phyloP scores from a whole-genome alignment of 768 basidiomycete genomes.

The Calocybe gangraenosa region DNA sequence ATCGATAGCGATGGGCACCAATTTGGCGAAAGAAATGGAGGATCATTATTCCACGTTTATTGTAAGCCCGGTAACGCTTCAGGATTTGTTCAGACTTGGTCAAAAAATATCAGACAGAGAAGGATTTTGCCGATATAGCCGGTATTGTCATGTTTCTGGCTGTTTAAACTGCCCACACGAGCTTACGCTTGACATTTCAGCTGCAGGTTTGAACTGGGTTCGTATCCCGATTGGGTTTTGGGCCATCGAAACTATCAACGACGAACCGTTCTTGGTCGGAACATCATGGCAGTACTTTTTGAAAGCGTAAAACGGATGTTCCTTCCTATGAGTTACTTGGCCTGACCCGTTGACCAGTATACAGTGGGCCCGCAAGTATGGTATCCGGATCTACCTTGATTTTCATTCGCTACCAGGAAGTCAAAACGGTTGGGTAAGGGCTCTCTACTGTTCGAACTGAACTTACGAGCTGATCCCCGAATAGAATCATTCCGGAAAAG shows the following conservation, averaged over 20 bases:
- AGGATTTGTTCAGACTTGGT: not conserved
- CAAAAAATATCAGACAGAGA: conserved; percentile 51
- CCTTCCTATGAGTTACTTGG: conserved; percentile 12
- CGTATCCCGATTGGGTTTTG: conserved; percentile 81
- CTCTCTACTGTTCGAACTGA: too few species aligned
- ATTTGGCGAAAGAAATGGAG: conserved; percentile 46
- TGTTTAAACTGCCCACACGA: conserved; percentile 35
- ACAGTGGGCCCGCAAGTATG: conserved; percentile 87
- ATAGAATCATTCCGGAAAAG: conserved; percentile 35
- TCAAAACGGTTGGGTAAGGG: conserved; percentile 53
- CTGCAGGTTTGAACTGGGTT: conserved; percentile 80
- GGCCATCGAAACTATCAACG: conserved; percentile 73
- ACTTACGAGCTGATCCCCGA: not conserved
- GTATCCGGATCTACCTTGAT: conserved; percentile 79
- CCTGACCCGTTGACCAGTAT: conserved; percentile 51
- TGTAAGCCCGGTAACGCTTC: conserved; percentile 33
- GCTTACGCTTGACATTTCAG: conserved; percentile 22
- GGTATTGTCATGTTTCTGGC: conserved; percentile 7
- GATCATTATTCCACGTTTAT: conserved; percentile 76
- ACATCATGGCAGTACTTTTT: conserved; percentile 66
- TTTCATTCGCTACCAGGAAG: conserved; percentile 76
- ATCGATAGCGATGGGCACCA: conserved; percentile 49
- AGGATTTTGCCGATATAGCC: conserved; percentile 77
- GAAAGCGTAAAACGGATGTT: conserved; percentile 31
- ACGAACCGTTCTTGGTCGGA: conserved; percentile 72